Evolutionary conservation across 352 stramenopile species (phyloP), one percentile per base, ranked within the genome.

Genomic region (Pythium chondricola): DNA sequence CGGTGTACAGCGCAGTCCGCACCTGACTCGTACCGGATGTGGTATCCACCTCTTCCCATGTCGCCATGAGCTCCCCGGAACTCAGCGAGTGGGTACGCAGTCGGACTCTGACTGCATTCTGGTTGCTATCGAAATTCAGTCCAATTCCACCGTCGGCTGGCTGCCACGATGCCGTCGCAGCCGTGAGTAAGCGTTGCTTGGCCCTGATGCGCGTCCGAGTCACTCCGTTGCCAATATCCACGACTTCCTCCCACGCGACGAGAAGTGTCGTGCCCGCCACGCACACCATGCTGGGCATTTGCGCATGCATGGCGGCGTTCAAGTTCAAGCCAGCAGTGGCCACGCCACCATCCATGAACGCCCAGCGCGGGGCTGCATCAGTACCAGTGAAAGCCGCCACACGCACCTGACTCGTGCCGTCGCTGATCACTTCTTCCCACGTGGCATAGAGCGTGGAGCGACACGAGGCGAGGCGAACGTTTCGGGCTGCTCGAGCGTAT

Each of bases 231-330:
- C 37, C 46, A 2, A 53, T 35, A 5, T 39, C 38, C 9, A 44
- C 66, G 2, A 35, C 18, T 61, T 85, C 74, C 16, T 80, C 66
- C 79, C 79, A 88, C 6, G 63, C 72, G 25, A 83, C 55, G 4
- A 83, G 53, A 10, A 87, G 30, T 18, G 30, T 63, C 2, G 57
- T 48, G 25, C 48, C 56, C 25, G 37, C 45, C n/a, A 63, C 7
- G 27, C 79, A 90, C 16, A 63, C 53, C 2, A 87, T 52, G 0
- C 64, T 77, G 5, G 73, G 71, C 0, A 43, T 18, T 16, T 37
- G 59, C 0, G 63, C 77, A 7, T 25, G 21, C 36, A 67, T 65
- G 6, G 56, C 47, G 5, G 25, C 27, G 31, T 82, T 53, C 16
- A 58, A 33, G 37, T 87, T 85, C 16, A 85, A 38, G 9, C 75